Evolutionary conservation across 1,284 basidiomycete species (phyloP).

Genomic region (Pseudomicrostroma phylloplanum): DNA sequence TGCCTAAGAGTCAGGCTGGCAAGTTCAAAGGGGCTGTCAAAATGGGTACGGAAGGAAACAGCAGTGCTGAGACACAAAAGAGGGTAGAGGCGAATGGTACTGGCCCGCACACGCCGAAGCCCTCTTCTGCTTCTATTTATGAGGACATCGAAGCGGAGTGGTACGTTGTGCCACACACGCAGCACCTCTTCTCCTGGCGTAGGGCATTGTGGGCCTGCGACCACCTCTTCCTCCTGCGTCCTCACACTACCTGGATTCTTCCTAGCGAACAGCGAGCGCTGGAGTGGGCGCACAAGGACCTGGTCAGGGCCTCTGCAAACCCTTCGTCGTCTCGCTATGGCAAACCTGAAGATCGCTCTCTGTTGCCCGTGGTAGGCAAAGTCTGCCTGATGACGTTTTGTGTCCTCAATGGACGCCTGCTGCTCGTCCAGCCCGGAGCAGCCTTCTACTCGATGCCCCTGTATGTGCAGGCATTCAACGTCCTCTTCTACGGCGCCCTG

Average conservation of each 20-base stretch:
- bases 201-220: background rate
- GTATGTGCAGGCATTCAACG: background rate
- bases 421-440: background rate
- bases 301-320: background rate
- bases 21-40: background rate
- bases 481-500: background rate
- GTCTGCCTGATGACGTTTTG: background rate
- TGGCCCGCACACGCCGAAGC: background rate
- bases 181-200: background rate
- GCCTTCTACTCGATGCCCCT: background rate
- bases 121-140: background rate
- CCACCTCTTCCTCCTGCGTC: conserved; percentile 1
- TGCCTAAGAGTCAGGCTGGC: background rate
- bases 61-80: background rate
- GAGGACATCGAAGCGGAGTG: background rate
- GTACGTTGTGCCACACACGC: background rate
- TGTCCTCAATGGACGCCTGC: background rate
- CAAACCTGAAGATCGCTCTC: background rate
- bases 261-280: conserved; percentile 2
- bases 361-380: background rate
- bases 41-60: background rate
- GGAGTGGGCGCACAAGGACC: background rate
- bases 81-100: background rate
- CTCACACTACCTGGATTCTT: background rate
- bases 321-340: background rate